Evolutionary conservation across 768 basidiomycete genomes (phyloP), one percentile per base, ranked within the genome.

Genomic region (Serendipita indica): DNA sequence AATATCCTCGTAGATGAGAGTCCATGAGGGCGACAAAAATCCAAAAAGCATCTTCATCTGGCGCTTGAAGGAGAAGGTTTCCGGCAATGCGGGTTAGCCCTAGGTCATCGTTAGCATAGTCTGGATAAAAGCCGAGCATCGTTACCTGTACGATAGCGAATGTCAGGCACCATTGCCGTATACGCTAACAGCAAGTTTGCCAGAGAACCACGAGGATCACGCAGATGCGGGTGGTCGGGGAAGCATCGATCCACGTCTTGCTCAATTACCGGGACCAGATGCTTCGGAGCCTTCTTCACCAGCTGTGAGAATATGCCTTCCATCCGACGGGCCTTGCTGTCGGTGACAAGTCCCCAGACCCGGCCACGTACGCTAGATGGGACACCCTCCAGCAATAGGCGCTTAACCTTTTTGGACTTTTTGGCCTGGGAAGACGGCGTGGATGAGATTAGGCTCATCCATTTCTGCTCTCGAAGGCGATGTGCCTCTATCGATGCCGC

Each of bases 31-130:
- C 87, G 0, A 86, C 76, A 66, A 90, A 89, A 18, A 86, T 89
- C 88, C 88, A 91, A 68, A 91, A 91, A 0, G 86, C 88, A 63
- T 91, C 89, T 67, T 91, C 89, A 62, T 91, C 88, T 0, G 88
- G 89, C 0, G 86, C 79, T 46, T 85, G 80, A 6, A 84, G 69
- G 0, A 90, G 70, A 45, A 90, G 70, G 62, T 87, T 82, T 1
- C 85, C 85, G 20, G 82, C 78, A 57, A 89, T 81, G 10, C 78
- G 72, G 4, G 83, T 79, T 35, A 90, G 70, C 3, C 83, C 88
- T 88, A 33, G 27, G 3, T 58, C n/a, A 54, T 41, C 28, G 30
- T 20, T 18, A 64, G 1, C 22, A 39, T 14, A 33, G 35, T 27
- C 28, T 20, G n/a, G 14, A 43, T 33, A 12, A n/a, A 33, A 4